Conservation (phyloP, 495 filamentous ascomycete genomes). For the Trichoderma orchidacearum region DNA sequence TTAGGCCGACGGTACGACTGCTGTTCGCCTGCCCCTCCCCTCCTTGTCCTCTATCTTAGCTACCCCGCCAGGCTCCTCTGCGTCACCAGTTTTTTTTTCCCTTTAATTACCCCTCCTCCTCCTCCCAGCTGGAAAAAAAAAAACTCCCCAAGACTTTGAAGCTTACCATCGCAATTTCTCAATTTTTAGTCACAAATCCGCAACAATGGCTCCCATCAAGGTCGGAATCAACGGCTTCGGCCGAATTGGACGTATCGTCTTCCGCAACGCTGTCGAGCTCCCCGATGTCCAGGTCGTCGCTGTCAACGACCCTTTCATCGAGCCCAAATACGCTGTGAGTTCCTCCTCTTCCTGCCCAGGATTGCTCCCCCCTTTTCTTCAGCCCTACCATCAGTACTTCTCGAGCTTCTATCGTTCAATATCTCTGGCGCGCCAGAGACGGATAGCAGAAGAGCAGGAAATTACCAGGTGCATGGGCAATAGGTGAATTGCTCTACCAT, state of each 20-base stretch:
- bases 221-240: conserved; percentile 99
- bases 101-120: not conserved
- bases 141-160: not conserved
- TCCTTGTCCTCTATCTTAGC: not conserved
- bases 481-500: too few relatives aligned
- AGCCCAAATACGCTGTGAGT: conserved; percentile 92
- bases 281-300: conserved; percentile 78
- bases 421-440: too few relatives aligned
- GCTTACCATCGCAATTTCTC: not conserved
- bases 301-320: conserved; percentile 99
- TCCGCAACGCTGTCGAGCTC: conserved; percentile 65
- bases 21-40: not conserved
- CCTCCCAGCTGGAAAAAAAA: not conserved
- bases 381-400: not conserved
- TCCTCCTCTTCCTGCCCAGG: not conserved
- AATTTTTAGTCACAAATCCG: conserved; percentile 1
- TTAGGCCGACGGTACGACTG: not conserved
- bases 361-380: not conserved
- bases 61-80: not conserved
- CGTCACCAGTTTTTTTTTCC: conserved; percentile 3
- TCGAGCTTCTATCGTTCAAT: not conserved
- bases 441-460: too few relatives aligned
- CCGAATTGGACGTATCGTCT: conserved; percentile 94
- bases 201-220: conserved; percentile 39
- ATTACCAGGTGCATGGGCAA: too few relatives aligned